Base-by-base conservation (phyloP, 768 basidiomycete genomes). In the Termitomyces titanicus region DNA sequence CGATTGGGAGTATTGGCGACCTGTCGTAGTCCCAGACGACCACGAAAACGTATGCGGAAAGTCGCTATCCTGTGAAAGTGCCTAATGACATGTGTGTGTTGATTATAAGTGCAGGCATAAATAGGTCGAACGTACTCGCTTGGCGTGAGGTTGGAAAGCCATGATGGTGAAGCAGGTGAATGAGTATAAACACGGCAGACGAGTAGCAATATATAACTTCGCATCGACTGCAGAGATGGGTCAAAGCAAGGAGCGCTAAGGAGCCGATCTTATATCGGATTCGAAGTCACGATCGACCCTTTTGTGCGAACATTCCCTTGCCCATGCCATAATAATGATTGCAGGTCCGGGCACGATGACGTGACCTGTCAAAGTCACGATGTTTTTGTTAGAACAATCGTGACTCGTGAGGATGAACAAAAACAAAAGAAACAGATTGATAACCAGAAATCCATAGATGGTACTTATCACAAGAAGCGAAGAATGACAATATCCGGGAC, bases 31-130 rank as follows among this genome's bases (percentile, higher is more conserved):
- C 42, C 58, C 59, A 31, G 53, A 47, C 39, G 66, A 65, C 70
- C 69, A 72, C 35, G 64, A 66, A 33, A 71, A 46, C 4, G 69
- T 65, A 44, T 66, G 67, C 11, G 69, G 64, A 39, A 68, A 68
- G 47, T 70, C 68, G 47, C 61, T 69, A 57, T 66, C 66, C 27
- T 52, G 55, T 7, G 56, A 62, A 17, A 52, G 15, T 43, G 55
- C 51, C 61, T 62, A 27, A 5, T 13, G 29, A 35, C 13, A 33
- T 42, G 15, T 53, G 40, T 37, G 43, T 10, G 38, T 25, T 24
- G 22, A 18, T 10, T 49, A 10, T n/a, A n/a, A n/a, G n/a, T n/a
- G n/a, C n/a, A n/a, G n/a, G n/a, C 13, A 17, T 10, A 35, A 39
- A n/a, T 33, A 12, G 15, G 11, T 25, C n/a, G 42, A 17, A 55